Evolutionary conservation across 371 early-diverging fungal species (phyloP), one percentile per base, ranked within the genome.

Genomic region (Apophysomyces sp.): DNA sequence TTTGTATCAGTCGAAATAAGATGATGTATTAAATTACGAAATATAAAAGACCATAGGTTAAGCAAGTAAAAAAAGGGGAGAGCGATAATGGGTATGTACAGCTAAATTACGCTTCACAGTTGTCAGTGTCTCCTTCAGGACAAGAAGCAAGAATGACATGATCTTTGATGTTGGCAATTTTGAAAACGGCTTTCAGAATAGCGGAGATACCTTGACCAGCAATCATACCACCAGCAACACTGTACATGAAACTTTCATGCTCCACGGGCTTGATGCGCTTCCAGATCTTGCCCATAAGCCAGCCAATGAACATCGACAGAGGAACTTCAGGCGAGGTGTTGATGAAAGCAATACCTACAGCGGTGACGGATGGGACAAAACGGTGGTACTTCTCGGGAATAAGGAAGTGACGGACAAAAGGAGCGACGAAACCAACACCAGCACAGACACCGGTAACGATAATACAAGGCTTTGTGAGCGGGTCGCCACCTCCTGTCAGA

Each of bases 181-280:
- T 74, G 62, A 86, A 72, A 36, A 87, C 67, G 28, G 89, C 88
- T 57, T 83, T 74, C 61, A 89, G 59, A 40, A 89, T 71, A 53
- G 89, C 90, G 44, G 83, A 81, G 52, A 90, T 83, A 68, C 92
- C 92, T 64, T 87, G 88, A 59, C 92, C 92, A 61, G 89, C 88
- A 69, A 90, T 86, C 61, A 89, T 65, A 58, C 92, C 92, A 63
- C 80, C 83, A 52, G 91, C 88, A 51, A 83, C 70, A n/a, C 85
- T 75, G 71, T 81, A 86, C 81, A 82, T 76, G 41, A 69, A 77
- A 54, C 82, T 67, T 26, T 84, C 86, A 40, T 78, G 73, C 16
- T 67, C 59, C 15, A 27, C 52, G 39, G 76, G 69, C 37, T 55
- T 59, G 44, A 77, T 21, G 0, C 69, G 67, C 60, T 73, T 63